phyloP scores from a whole-genome alignment of 108 stramenopile species.

The Asterionellopsis glacialis region DNA sequence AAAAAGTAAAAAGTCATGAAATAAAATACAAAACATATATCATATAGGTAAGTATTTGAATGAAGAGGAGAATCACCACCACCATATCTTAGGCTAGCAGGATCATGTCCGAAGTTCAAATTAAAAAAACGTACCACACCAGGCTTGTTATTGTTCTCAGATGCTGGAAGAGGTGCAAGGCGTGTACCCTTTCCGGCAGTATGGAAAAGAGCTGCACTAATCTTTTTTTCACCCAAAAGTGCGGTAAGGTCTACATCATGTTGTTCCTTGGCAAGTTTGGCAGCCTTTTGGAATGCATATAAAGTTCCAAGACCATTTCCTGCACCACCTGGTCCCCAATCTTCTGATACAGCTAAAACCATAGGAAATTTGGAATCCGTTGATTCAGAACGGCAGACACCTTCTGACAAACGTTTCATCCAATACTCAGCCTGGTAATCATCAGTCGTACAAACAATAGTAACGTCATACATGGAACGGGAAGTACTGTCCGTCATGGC shows the following conservation, averaged over 20 bases:
- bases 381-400: slow-evolving; percentile 33
- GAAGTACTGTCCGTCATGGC: slow-evolving; percentile 56
- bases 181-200: slow-evolving; percentile 98
- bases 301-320: slow-evolving; percentile 95
- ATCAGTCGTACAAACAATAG: slow-evolving; percentile 95
- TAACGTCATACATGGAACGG: slow-evolving; percentile 81
- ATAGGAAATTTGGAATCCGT: slow-evolving; percentile 51
- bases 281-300: slow-evolving; percentile 93
- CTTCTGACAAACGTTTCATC: slow-evolving; percentile 85
- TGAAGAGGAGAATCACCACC: not conserved
- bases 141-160: slow-evolving; percentile 99
- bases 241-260: slow-evolving; percentile 52
- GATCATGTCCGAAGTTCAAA: not conserved
- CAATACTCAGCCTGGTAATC: slow-evolving; percentile 96
- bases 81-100: not conserved
- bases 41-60: slow-evolving; percentile 6
- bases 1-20: slow-evolving; percentile 8
- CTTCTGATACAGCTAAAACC: slow-evolving; percentile 93
- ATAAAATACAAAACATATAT: slow-evolving; percentile 1
- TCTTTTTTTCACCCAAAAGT: slow-evolving; percentile 37
- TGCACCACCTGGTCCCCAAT: slow-evolving; percentile 90
- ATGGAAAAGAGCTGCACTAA: slow-evolving; percentile 92
- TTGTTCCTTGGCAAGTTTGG: slow-evolving; percentile 60
- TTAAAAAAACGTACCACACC: slow-evolving; percentile 79
- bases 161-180: slow-evolving; percentile 94